Evolutionary conservation across 192 early-diverging fungal species (phyloP).

Genomic region (Podila epicladia): DNA sequence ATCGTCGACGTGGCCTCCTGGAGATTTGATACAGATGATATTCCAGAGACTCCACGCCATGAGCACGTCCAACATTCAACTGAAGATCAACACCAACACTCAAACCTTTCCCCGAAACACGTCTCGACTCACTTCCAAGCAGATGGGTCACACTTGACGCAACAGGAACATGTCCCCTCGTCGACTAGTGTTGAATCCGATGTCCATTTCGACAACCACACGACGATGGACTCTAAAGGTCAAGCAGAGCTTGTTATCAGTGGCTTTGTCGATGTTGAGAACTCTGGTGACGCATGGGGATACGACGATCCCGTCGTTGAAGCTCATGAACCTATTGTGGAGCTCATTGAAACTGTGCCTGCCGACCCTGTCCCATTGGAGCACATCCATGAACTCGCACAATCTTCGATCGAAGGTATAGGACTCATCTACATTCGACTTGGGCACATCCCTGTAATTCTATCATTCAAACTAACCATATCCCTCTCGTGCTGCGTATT

Average conservation of each 20-base stretch:
- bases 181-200: not conserved
- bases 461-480: not conserved
- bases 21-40: slow-evolving; percentile 18
- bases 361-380: not conserved
- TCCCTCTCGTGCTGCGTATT: not conserved
- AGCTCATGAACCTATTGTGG: not conserved
- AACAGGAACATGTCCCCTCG: not conserved
- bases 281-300: slow-evolving; percentile 29
- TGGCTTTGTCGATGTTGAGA: slow-evolving; percentile 5
- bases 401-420: not conserved
- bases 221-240: not conserved
- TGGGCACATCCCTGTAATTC: not conserved
- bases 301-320: slow-evolving; percentile 19
- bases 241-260: slow-evolving; percentile 4
- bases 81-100: not conserved
- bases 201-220: not conserved
- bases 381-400: too few relatives aligned
- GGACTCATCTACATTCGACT: too few relatives aligned
- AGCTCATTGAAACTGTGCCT: not conserved
- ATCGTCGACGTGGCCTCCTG: slow-evolving; percentile 1
- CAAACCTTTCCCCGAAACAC: not conserved
- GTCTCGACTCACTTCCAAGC: not conserved
- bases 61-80: not conserved
- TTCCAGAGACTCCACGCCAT: not conserved
- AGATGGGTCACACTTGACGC: not conserved